These are phyloP conservation scores for Neoarthrinium moseri DNA, from an alignment of 2,329 filamentous ascomycete genomes.

Conservation along the genomic window DNA sequence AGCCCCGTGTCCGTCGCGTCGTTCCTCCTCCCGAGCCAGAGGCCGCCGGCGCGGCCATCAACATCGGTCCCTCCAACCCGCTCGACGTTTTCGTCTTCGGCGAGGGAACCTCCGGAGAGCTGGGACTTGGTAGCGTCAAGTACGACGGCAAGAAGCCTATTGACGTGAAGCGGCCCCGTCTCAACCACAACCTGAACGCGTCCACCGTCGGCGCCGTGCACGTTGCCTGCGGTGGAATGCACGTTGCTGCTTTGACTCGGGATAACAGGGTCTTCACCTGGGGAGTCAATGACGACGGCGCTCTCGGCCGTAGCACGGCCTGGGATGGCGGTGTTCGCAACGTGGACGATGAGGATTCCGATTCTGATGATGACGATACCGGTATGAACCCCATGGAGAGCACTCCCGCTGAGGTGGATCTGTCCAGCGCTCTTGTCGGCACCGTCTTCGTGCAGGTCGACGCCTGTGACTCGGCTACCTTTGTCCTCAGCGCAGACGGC, in stretches of 20 bases:
- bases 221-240: conserved; percentile 69
- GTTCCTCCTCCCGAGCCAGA: conserved; percentile 24
- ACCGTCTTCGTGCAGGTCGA: conserved; percentile 61
- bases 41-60: conserved; percentile 18
- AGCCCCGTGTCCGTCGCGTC: conserved; percentile 17
- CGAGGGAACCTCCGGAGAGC: conserved; percentile 57
- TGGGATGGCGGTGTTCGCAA: conserved; percentile 65
- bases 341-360: conserved; percentile 44
- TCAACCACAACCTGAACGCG: conserved; percentile 58
- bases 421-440: conserved; percentile 57
- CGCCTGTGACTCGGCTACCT: conserved; percentile 62
- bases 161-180: conserved; percentile 67
- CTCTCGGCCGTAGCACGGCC: conserved; percentile 65
- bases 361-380: conserved; percentile 56
- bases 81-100: conserved; percentile 57
- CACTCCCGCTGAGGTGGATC: conserved; percentile 61
- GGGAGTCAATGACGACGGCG: conserved; percentile 78
- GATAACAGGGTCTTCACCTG: conserved; percentile 74
- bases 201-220: conserved; percentile 60
- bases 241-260: conserved; percentile 64
- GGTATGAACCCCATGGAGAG: conserved; percentile 72
- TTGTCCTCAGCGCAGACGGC: conserved; percentile 62
- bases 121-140: conserved; percentile 64
- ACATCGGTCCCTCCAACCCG: conserved; percentile 19
- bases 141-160: conserved; percentile 45